Conservation (phyloP, 345 rosid genomes). For the Dipteronia dyeriana region DNA sequence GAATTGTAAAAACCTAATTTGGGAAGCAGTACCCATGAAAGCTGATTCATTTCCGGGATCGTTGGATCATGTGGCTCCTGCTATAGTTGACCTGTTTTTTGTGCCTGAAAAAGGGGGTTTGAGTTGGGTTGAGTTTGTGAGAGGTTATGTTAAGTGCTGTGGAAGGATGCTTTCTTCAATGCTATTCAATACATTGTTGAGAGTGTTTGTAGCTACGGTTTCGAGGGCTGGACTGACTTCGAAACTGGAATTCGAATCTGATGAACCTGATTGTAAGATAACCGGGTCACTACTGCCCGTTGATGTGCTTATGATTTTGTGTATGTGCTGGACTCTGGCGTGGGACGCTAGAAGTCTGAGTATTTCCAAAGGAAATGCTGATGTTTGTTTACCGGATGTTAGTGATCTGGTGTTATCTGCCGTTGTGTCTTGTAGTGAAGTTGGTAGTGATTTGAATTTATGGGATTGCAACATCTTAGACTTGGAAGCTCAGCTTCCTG, state of each 20-base stretch:
- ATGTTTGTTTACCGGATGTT: slow-evolving; percentile 60
- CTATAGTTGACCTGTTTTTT: slow-evolving; percentile 67
- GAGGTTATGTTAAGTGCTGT: slow-evolving; percentile 76
- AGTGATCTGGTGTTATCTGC: slow-evolving; percentile 65
- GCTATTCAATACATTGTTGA: slow-evolving; percentile 54
- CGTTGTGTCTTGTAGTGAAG: slow-evolving; percentile 56
- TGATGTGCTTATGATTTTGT: slow-evolving; percentile 60
- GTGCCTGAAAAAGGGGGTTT: slow-evolving; percentile 51
- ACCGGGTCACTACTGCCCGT: slow-evolving; percentile 48
- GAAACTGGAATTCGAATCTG: slow-evolving; percentile 66
- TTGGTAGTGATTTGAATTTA: slow-evolving; percentile 44
- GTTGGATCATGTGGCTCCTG: slow-evolving; percentile 63
- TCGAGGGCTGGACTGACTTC: slow-evolving; percentile 45
- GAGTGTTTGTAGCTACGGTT: slow-evolving; percentile 39
- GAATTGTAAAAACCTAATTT: slow-evolving; percentile 36
- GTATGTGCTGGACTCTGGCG: slow-evolving; percentile 76
- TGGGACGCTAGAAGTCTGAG: slow-evolving; percentile 48
- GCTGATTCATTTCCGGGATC: slow-evolving; percentile 49
- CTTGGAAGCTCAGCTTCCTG: slow-evolving; percentile 60
- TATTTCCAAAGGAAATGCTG: slow-evolving; percentile 21
- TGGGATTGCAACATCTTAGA: slow-evolving; percentile 56
- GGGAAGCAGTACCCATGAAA: slow-evolving; percentile 39
- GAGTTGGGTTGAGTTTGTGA: slow-evolving; percentile 71
- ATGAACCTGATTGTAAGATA: slow-evolving; percentile 63
- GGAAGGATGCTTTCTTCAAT: slow-evolving; percentile 70